Evolutionary conservation across 495 filamentous ascomycete species (phyloP).

Genomic region (Penicillium nucicola): DNA sequence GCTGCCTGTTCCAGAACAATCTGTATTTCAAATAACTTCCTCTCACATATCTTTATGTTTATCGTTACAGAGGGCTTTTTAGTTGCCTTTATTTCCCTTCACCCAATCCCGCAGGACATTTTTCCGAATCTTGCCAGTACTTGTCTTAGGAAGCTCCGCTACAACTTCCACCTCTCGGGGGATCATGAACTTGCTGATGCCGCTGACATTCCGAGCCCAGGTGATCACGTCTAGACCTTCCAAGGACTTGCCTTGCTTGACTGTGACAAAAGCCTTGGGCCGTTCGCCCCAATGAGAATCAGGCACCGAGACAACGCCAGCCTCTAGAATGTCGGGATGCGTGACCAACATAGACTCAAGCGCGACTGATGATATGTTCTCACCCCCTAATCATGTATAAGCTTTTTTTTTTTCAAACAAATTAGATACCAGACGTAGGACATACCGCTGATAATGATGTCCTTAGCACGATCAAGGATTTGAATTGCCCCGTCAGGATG

Average conservation of each 20-base stretch:
- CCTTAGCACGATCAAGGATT: slow-evolving; percentile 91
- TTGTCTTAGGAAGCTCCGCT: slow-evolving; percentile 87
- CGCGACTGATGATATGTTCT: slow-evolving; percentile 94
- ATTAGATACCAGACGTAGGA: not conserved
- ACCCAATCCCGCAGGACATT: slow-evolving; percentile 89
- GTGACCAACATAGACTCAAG: slow-evolving; percentile 89
- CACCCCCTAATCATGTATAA: slow-evolving; percentile 60
- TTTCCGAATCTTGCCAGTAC: slow-evolving; percentile 94
- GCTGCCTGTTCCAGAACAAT: not conserved
- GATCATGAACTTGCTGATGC: slow-evolving; percentile 93
- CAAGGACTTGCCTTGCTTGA: slow-evolving; percentile 59
- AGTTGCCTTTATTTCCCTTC: slow-evolving; percentile 40
- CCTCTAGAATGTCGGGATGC: slow-evolving; percentile 87
- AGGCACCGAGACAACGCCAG: slow-evolving; percentile 82
- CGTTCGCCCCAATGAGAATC: slow-evolving; percentile 94
- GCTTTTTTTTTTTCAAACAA: not conserved
- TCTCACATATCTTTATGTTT: not conserved
- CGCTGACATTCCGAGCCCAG: slow-evolving; percentile 77
- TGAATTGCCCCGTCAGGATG: slow-evolving; percentile 85
- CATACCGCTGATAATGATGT: slow-evolving; percentile 96
- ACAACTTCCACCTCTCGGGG: slow-evolving; percentile 91
- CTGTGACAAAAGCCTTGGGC: slow-evolving; percentile 89
- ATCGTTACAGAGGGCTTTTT: not conserved
- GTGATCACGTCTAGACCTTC: slow-evolving; percentile 70
- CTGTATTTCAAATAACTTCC: not conserved